A percentile compares a stretch with the other conserved stretches of the same genome.
phyloP scores from a whole-genome alignment of 768 basidiomycete species.

The Rhodosporidiobolus sp. region DNA sequence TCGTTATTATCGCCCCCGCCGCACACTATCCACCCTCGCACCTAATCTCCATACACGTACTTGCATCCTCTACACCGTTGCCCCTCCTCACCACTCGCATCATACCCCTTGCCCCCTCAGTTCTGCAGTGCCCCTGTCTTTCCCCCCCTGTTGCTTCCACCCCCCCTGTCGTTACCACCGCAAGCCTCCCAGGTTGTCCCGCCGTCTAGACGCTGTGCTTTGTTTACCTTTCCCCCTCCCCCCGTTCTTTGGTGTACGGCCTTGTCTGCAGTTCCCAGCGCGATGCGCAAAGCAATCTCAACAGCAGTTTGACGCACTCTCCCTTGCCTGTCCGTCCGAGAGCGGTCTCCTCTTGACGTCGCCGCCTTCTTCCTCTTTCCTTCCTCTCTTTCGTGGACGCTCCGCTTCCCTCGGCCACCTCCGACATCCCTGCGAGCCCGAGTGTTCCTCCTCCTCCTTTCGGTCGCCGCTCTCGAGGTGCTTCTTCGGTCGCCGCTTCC shows the following conservation, averaged over 20 bases:
- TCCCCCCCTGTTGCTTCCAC: not conserved
- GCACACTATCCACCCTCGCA: not conserved
- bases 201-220: not conserved
- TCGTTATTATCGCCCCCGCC: not conserved
- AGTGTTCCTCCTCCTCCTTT: too few relatives aligned
- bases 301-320: too few relatives aligned
- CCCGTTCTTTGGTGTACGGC: not conserved
- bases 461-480: too few relatives aligned
- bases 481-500: too few relatives aligned
- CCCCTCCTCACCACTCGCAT: not conserved
- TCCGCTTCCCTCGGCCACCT: too few relatives aligned
- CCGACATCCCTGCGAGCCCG: too few relatives aligned
- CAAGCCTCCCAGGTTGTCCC: not conserved
- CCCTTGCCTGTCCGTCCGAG: too few relatives aligned
- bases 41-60: not conserved
- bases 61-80: conserved; percentile 12
- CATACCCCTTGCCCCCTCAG: not conserved
- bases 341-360: too few relatives aligned
- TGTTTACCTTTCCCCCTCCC: not conserved
- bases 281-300: too few relatives aligned
- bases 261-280: not conserved
- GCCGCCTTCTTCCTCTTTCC: too few relatives aligned
- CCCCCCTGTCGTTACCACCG: not conserved
- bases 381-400: too few relatives aligned
- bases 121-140: not conserved